Base-by-base conservation (phyloP, 805 yeast genomes). In the Saturnispora galanensis region DNA sequence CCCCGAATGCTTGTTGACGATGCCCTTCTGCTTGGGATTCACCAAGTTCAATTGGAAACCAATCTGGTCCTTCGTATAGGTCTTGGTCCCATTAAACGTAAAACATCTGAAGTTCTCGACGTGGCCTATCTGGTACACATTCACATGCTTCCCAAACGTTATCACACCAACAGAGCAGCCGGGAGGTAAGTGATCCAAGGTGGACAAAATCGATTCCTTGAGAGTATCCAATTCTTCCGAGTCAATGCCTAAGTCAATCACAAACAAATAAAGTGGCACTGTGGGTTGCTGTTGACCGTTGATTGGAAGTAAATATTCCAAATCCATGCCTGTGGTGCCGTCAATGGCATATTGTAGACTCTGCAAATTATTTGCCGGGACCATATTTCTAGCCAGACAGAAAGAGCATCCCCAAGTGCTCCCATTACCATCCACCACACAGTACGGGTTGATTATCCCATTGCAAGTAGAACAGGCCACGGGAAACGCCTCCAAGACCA, bases 91-190 rank as follows among this genome's bases (percentile, higher is more conserved):
- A 55, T 78, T 79, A 62, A 79, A 80, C 9, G 69, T 59, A 49
- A 62, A 68, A 18, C 63, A 57, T 17, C 65, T 63, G 15, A 62
- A 54, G 2, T 59, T 48, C 35, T 60, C 68, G 21, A 59, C 62
- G 34, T 65, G 53, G 3, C 65, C 61, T 16, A 78, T 57, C 52
- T 79, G 82, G 54, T 77, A 79, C 18, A 80, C 65, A 50, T 68
- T 71, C 21, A 79, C 80, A 54, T 77, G 67, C 45, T 76, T 76
- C 5, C 85, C 86, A 60, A 59, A 79, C 1, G 79, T 67, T 39
- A 80, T 66, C 18, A 80, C 61, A 1, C 82, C 83, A 34, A 81
- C 73, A 32, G 76, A 56, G 1, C 81, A 67, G 49, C 74, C 64
- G 18, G 73, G 69, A 1, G 84, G 84, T 31, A 80, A 59, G 41